phyloP scores from a whole-genome alignment of 179 eudicot genomes.

The Patellifolia procumbens region DNA sequence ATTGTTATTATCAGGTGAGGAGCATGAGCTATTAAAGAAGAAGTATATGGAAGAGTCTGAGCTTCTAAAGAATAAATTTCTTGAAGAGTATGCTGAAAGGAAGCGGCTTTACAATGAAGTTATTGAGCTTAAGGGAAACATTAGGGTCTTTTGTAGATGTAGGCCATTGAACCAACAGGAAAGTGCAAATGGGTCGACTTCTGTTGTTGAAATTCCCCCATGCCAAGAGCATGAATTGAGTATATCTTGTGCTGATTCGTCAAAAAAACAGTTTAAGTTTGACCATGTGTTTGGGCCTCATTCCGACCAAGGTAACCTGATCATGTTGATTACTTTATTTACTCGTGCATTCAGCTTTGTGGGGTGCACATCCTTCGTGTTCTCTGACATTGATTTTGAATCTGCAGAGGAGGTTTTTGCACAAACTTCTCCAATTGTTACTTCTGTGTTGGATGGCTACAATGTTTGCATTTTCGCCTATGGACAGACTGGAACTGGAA shows the following conservation, averaged over 20 bases:
- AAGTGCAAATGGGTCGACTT: conserved; percentile 51
- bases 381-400: conserved; percentile 26
- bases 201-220: conserved; percentile 69
- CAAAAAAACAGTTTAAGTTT: conserved; percentile 89
- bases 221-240: conserved; percentile 73
- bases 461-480: conserved; percentile 98
- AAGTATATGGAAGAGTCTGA: conserved; percentile 61
- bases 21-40: conserved; percentile 66
- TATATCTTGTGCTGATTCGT: conserved; percentile 67
- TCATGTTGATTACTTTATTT: conserved; percentile 1
- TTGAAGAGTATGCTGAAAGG: conserved; percentile 69
- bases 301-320: conserved; percentile 69
- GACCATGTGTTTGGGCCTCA: conserved; percentile 84
- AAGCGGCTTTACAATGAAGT: conserved; percentile 92
- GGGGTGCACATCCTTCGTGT: neutral
- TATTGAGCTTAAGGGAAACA: conserved; percentile 96
- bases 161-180: conserved; percentile 79
- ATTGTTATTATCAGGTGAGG: conserved; percentile 46
- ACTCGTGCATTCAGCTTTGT: neutral
- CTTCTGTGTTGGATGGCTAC: conserved; percentile 93
- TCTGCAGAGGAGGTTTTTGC: conserved; percentile 77
- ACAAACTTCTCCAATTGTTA: conserved; percentile 72
- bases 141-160: conserved; percentile 92
- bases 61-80: conserved; percentile 60
- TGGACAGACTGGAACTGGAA: conserved; percentile 98